Conservation (phyloP, 148 eudicot species). For the Persicaria maculosa region DNA sequence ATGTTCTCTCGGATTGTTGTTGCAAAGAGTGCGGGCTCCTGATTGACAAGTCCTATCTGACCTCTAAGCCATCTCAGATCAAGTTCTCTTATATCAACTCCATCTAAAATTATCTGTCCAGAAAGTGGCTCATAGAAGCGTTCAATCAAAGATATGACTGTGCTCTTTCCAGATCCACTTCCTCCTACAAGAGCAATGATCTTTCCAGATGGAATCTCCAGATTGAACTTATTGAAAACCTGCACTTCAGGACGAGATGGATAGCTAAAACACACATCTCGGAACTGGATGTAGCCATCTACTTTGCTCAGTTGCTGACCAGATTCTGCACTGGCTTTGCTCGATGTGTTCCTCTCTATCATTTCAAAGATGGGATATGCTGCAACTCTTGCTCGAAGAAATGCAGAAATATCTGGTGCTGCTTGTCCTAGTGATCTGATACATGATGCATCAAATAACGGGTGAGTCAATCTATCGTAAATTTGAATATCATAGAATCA, state of each 20-base stretch:
- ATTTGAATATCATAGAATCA: conserved; percentile 9
- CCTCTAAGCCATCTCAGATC: conserved; percentile 82
- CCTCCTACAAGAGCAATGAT: conserved; percentile 96
- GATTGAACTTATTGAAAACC: conserved; percentile 56
- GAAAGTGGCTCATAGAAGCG: conserved; percentile 91
- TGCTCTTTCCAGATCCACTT: conserved; percentile 97
- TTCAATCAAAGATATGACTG: conserved; percentile 83
- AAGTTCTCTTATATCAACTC: conserved; percentile 56
- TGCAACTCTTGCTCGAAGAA: conserved; percentile 71
- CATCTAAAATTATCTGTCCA: conserved; percentile 71
- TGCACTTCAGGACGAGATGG: conserved; percentile 89
- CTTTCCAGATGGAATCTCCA: conserved; percentile 84
- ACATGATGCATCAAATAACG: neutral
- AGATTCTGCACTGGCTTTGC: conserved; percentile 34
- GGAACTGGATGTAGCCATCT: conserved; percentile 75
- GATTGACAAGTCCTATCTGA: conserved; percentile 87
- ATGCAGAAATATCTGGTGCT: conserved; percentile 91
- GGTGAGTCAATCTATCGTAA: neutral
- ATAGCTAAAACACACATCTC: conserved; percentile 74
- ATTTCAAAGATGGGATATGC: conserved; percentile 88
- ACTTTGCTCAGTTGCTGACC: conserved; percentile 49
- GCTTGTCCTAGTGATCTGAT: conserved; percentile 91
- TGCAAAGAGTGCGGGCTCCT: conserved; percentile 95
- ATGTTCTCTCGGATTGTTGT: conserved; percentile 88
- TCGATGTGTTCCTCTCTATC: conserved; percentile 63